Base-by-base conservation (phyloP, 2,329 filamentous ascomycete genomes). In the Phaeosphaeria sp. region DNA sequence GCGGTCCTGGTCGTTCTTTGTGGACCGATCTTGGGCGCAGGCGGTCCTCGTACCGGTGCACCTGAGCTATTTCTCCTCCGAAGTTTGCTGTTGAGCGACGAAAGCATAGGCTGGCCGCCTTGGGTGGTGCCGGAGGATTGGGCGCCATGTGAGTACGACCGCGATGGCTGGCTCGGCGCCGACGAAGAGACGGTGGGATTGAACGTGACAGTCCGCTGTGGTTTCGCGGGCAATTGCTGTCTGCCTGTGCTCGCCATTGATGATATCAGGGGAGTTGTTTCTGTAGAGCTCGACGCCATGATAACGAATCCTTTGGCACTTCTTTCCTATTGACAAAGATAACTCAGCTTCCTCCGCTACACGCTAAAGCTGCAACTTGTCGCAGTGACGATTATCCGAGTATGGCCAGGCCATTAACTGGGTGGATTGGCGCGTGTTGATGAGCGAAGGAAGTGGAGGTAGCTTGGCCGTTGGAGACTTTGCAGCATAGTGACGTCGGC, bases 1-100 rank as follows among this genome's bases (percentile, higher is more conserved):
- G 92, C 92, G 64, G 91, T 97, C 78, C 97, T 96, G 22, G 93
- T 96, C 55, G 93, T 98, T 77, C 95, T 84, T 76, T 99, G 95
- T 0, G 95, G 94, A 1, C 95, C 95, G 57, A 97, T 92, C 79
- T 98, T 97, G 52, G 84, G 79, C 10, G 71, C 78, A 1, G 80
- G 76, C 3, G 81, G 77, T 36, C 75, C 74, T 42, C 78, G 76
- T 25, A 84, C 78, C 18, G 87, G 81, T 52, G 87, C 82, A 52
- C 91, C 89, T 69, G 92, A 89, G 77, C 92, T 96, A 72, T 97
- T 95, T 64, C 93, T 87, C 70, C 94, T 85, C 54, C 92, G 89
- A 47, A 97, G 83, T 79, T 93, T 96, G 84, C 84, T 94, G 79
- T 97, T 97, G 66, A 97, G 80, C 2, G 90, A 87, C 5, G 92